Conservation (phyloP, 2,329 filamentous ascomycete genomes). For the Dryadomyces quercivorus region DNA sequence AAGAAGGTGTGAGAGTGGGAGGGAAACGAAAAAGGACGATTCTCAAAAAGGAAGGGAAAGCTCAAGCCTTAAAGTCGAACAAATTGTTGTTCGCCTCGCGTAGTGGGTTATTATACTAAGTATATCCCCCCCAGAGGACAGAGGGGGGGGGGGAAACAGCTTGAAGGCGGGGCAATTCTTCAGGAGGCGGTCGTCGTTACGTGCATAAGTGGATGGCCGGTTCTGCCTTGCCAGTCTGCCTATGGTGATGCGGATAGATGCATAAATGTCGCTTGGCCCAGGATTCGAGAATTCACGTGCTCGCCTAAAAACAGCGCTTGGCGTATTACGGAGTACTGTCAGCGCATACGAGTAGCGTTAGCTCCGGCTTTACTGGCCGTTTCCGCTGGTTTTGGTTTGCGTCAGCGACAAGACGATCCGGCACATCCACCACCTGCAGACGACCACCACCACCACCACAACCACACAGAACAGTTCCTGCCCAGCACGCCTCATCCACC, state of each 20-base stretch:
- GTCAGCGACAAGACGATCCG: neutral
- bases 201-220: neutral
- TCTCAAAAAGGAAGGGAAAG: neutral
- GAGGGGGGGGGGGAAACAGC: neutral
- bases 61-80: neutral
- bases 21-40: neutral
- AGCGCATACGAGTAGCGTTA: no score
- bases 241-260: neutral
- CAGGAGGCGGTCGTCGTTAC: neutral
- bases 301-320: neutral
- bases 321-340: no score
- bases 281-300: neutral
- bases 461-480: no score
- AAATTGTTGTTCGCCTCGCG: conserved; percentile 2
- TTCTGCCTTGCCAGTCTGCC: neutral
- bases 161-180: conserved; percentile 2
- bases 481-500: no score
- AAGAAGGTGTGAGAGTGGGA: neutral
- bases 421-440: neutral
- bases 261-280: neutral
- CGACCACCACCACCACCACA: neutral
- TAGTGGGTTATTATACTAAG: conserved; percentile 2
- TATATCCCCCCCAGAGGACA: neutral
- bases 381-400: conserved; percentile 6
- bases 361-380: neutral